Conservation (phyloP, 2,329 filamentous ascomycete genomes). For the Rhinocladiella mackenziei region DNA sequence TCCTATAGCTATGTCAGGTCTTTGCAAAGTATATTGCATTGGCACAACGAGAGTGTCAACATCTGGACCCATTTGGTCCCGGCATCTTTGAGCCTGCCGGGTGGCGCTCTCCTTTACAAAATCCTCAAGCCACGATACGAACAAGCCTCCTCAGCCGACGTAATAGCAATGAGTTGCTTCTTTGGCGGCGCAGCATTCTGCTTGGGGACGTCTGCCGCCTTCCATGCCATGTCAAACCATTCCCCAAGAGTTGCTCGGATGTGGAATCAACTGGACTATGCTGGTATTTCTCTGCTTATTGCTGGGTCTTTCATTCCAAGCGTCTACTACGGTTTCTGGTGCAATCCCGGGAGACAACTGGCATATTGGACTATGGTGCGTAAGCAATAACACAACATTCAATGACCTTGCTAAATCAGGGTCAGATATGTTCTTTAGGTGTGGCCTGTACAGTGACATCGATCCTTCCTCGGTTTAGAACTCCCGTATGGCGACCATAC, state of each 20-base stretch:
- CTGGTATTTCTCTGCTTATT: slow-evolving; percentile 87
- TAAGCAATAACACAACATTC: slow-evolving; percentile 16
- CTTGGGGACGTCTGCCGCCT: slow-evolving; percentile 77
- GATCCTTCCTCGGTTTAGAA: slow-evolving; percentile 76
- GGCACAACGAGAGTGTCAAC: slow-evolving; percentile 68
- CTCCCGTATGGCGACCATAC: slow-evolving; percentile 77
- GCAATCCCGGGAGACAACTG: slow-evolving; percentile 60
- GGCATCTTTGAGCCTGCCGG: slow-evolving; percentile 44
- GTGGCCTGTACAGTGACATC: slow-evolving; percentile 72
- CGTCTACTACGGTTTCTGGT: slow-evolving; percentile 81
- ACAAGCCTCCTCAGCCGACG: slow-evolving; percentile 58
- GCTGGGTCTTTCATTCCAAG: slow-evolving; percentile 87
- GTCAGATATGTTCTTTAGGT: slow-evolving; percentile 72
- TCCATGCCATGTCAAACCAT: slow-evolving; percentile 81
- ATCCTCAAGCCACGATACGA: slow-evolving; percentile 63
- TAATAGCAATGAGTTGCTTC: slow-evolving; percentile 73
- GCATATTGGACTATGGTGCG: slow-evolving; percentile 72
- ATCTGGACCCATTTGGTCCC: slow-evolving; percentile 70
- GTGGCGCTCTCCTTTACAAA: slow-evolving; percentile 52
- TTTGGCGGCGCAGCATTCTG: slow-evolving; percentile 70
- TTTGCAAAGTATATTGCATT: slow-evolving; percentile 55
- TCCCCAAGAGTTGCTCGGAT: slow-evolving; percentile 70
- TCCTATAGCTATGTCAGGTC: slow-evolving; percentile 60
- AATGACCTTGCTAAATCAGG: slow-evolving; percentile 5
- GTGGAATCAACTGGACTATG: slow-evolving; percentile 91